Conservation (phyloP, 257 asterid species). For the Rubia yunnanensis region DNA sequence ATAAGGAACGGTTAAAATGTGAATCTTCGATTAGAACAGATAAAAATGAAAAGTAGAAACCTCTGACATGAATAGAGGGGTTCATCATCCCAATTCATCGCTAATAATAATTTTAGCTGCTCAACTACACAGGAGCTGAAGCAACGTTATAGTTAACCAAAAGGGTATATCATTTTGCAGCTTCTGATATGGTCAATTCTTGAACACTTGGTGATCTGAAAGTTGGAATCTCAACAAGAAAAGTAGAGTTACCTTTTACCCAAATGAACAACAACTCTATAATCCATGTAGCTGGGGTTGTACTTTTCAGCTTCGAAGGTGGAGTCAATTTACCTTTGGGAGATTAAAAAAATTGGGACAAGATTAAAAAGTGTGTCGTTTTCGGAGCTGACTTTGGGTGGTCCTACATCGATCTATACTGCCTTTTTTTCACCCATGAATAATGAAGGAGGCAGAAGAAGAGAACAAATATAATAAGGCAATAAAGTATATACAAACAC, state of each 20-base stretch:
- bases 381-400: conserved; percentile 23
- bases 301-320: neutral
- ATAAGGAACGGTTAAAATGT: too few species aligned
- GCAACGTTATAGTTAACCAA: too few species aligned
- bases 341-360: neutral
- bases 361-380: conserved; percentile 4
- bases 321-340: neutral
- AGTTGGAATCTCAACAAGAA: neutral
- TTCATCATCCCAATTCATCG: too few species aligned
- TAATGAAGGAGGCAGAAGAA: neutral
- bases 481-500: conserved; percentile 19
- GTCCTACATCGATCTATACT: conserved; percentile 11
- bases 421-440: neutral
- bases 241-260: neutral
- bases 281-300: neutral
- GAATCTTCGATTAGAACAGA: too few species aligned
- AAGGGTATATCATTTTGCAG: too few species aligned
- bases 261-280: neutral
- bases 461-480: conserved; percentile 16
- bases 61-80: too few species aligned
- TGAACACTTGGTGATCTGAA: neutral
- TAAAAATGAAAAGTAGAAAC: too few species aligned
- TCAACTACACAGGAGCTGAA: too few species aligned
- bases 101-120: too few species aligned
- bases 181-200: too few species aligned